These are phyloP conservation scores for Neurospora africana DNA, from an alignment of 495 filamentous ascomycete genomes.

Conservation along the genomic window DNA sequence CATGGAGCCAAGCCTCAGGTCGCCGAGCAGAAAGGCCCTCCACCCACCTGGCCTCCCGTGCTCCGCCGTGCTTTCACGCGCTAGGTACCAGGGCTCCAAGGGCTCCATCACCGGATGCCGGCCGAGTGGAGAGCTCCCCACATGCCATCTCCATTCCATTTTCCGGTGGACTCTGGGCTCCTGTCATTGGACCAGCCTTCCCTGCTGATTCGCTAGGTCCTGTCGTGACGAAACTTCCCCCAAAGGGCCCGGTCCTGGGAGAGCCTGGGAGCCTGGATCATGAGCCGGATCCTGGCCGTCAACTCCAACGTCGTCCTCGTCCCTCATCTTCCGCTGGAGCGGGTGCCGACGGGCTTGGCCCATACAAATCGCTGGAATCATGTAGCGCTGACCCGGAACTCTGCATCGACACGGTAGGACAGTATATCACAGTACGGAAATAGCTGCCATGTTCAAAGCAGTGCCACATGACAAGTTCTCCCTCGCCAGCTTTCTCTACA, in stretches of 20 bases:
- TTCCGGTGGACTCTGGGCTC: neutral
- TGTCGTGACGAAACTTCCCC: neutral
- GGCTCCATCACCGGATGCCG: neutral
- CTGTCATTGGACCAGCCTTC: neutral
- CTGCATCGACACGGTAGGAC: neutral
- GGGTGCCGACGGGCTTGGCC: neutral
- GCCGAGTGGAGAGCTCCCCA: neutral
- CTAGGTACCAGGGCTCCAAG: neutral
- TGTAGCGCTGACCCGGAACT: neutral
- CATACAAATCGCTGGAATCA: neutral
- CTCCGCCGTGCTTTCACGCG: neutral
- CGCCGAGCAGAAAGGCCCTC: neutral
- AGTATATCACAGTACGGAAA: neutral
- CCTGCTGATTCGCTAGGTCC: neutral
- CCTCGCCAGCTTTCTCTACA: neutral
- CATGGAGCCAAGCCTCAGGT: neutral
- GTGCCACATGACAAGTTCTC: neutral
- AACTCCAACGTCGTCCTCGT: neutral
- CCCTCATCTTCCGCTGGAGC: neutral
- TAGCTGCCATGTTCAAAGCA: neutral
- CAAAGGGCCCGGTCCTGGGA: neutral
- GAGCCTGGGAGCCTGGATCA: neutral
- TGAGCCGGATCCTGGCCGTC: neutral
- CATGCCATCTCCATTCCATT: neutral
- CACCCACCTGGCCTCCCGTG: neutral